These are phyloP conservation scores for Toxicodendron radicans DNA, from an alignment of 345 rosid genomes.

Conservation along the genomic window DNA sequence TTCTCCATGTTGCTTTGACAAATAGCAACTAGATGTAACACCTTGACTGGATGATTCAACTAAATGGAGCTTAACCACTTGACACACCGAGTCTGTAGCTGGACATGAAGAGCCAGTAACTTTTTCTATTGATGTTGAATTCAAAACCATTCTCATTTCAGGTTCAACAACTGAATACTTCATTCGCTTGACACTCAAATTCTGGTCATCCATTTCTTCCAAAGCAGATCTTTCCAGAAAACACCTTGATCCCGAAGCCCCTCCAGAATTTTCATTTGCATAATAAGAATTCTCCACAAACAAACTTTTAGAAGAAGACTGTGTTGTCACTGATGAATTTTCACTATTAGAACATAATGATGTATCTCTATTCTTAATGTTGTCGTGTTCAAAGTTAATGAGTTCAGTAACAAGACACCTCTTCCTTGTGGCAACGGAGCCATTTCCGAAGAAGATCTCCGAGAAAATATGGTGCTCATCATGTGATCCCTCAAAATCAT, in stretches of 20 bases:
- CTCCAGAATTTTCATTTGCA: constrained; percentile 30
- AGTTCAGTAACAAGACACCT: constrained; percentile 49
- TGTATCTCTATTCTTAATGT: constrained; percentile 38
- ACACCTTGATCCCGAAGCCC: constrained; percentile 31
- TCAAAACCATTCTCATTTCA: constrained; percentile 24
- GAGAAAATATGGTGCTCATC: constrained; percentile 56
- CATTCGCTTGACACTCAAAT: constrained; percentile 42
- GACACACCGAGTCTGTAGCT: constrained; percentile 30
- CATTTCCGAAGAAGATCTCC: constrained; percentile 55
- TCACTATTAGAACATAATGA: constrained; percentile 54
- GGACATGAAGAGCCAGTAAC: constrained; percentile 18
- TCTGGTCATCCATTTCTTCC: constrained; percentile 36
- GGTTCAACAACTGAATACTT: constrained; percentile 40
- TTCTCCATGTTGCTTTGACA: constrained; percentile 44
- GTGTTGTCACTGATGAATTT: constrained; percentile 52
- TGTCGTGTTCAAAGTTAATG: constrained; percentile 46
- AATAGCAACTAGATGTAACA: constrained; percentile 50
- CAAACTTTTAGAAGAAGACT: constrained; percentile 36
- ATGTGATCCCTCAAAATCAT: constrained; percentile 60
- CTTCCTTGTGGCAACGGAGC: constrained; percentile 36
- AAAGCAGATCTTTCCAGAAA: constrained; percentile 34
- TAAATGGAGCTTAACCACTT: constrained; percentile 40
- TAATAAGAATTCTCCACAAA: constrained; percentile 31
- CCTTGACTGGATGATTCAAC: constrained; percentile 69
- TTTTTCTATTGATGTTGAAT: constrained; percentile 18